These are phyloP conservation scores for Colletotrichum sp. DNA, from an alignment of 2,329 filamentous ascomycete genomes.

Conservation along the genomic window DNA sequence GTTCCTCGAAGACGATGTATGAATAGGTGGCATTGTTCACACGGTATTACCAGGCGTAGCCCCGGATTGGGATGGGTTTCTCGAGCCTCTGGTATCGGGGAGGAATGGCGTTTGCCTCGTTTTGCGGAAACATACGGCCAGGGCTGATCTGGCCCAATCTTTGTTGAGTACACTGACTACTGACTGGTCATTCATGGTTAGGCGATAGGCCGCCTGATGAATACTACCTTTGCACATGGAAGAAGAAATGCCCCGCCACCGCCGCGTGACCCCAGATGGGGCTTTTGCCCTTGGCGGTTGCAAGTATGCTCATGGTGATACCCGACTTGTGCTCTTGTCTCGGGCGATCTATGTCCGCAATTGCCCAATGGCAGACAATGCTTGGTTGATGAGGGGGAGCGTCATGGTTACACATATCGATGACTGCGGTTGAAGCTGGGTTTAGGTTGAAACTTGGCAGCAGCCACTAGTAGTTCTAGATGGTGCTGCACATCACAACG, in stretches of 20 bases:
- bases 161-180: constrained; percentile 20
- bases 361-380: not conserved
- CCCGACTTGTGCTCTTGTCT: not conserved
- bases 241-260: not conserved
- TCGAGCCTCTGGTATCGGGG: constrained; percentile 6
- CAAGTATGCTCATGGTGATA: not conserved
- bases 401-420: not conserved
- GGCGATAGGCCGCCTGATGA: not conserved
- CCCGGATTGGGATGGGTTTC: constrained; percentile 15
- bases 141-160: constrained; percentile 7
- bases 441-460: not conserved
- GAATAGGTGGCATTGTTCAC: constrained; percentile 20
- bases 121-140: constrained; percentile 18
- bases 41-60: constrained; percentile 19
- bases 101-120: constrained; percentile 20
- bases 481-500: not conserved
- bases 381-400: not conserved
- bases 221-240: constrained; percentile 1
- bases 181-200: constrained; percentile 9
- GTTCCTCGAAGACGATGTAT: constrained; percentile 93
- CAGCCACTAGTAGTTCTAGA: not conserved
- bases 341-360: not conserved
- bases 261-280: constrained; percentile 1
- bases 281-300: not conserved
- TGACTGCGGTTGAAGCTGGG: not conserved